Evolutionary conservation across 768 basidiomycete genomes (phyloP), one percentile per base, ranked within the genome.

Genomic region (Leucocoprinus leucothites): DNA sequence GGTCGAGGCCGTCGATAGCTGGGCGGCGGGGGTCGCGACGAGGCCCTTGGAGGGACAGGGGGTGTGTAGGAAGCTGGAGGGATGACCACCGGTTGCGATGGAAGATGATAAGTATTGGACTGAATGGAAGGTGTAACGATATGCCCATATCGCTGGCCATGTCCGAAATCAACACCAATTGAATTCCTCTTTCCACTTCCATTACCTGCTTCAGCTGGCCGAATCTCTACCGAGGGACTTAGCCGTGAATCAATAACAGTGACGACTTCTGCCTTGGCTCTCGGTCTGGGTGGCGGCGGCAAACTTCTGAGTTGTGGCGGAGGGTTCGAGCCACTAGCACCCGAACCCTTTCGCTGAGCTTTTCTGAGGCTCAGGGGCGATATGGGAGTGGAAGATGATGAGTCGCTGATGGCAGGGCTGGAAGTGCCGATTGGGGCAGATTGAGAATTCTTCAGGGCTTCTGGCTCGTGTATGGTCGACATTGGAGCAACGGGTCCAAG

Each of bases 241-340:
- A 38, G 25, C 25, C 9, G 57, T 53, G 38, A 46, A 34, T 42
- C 31, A 28, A 46, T 14, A 35, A 38, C 56, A 8, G 63, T 26
- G 66, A 57, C 55, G 56, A 64, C 53, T 19, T 67, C 62, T n/a
- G 68, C 64, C 51, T 70, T 67, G 31, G 63, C 63, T 24, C 71
- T 67, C 16, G 65, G 70, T 47, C 84, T 76, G 16, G 84, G 84
- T 4, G 84, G 83, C 9, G 82, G 84, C 1, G 83, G 82, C 9
- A 86, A 68, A 60, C 72, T 77, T 47, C 64, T 76, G 51, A 71
- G 58, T 22, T 60, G 54, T 18, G 66, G 57, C 25, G 68, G 65
- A 50, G 68, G 26, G 9, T 56, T 56, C 16, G 16, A 3, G 22
- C 9, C 49, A 11, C 31, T 49, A 7, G 46, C 47, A 24, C 34